A percentile compares a stretch with the other conserved stretches of the same genome.
Conservation (phyloP, 2,329 filamentous ascomycete species). For the Claviceps pusilla region DNA sequence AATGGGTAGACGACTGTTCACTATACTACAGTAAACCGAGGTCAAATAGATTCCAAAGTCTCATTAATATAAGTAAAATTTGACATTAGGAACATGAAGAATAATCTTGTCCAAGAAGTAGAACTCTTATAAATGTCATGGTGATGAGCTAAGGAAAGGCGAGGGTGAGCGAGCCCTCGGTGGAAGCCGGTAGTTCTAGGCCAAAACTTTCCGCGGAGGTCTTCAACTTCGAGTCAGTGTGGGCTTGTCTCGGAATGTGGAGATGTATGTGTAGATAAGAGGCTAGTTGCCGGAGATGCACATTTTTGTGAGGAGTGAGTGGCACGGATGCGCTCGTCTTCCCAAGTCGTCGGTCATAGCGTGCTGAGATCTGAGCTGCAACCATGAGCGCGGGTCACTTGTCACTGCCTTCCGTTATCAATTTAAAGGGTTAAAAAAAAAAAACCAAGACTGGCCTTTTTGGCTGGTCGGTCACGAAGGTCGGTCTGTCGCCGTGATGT, state of each 20-base stretch:
- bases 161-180: background rate
- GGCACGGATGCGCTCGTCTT: background rate
- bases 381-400: background rate
- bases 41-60: background rate
- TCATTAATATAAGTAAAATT: background rate
- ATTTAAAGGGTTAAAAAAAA: background rate
- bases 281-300: background rate
- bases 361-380: too few species aligned
- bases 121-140: background rate
- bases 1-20: background rate
- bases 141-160: background rate
- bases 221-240: background rate
- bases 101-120: background rate
- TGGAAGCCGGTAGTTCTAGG: background rate
- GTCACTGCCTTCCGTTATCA: background rate
- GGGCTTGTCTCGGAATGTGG: constrained; percentile 1
- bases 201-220: constrained; percentile 4
- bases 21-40: background rate
- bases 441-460: background rate
- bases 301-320: background rate
- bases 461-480: background rate
- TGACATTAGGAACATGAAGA: background rate
- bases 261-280: background rate
- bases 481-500: background rate
- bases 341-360: background rate